Base-by-base conservation (phyloP, 176 grass and related monocot genomes). In the Ampelocalamus luodianensis region DNA sequence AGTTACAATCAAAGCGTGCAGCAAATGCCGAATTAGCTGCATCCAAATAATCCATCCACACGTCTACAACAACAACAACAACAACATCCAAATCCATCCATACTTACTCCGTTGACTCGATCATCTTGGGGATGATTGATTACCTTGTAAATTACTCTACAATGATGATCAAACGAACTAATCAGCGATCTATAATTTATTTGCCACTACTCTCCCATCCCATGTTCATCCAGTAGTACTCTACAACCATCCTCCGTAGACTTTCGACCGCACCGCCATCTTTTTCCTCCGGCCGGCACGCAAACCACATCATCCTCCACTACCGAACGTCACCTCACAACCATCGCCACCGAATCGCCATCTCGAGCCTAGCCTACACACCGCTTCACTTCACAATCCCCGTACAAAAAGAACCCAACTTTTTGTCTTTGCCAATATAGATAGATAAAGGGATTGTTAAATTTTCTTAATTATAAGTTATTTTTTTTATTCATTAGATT, bases 231-330 rank as follows among this genome's bases (percentile, higher is more conserved):
- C 58, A 24, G 12, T 4, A 13, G 38, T 46, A 23, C 11, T 16
- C 54, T 8, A 1, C 32, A 29, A 1, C 2, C 32, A 43, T 43
- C 42, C 56, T 42, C 46, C 43, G 34, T 4, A 9, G 45, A 60
- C 60, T 54, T 89, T n/a, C 43, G 60, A 77, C 61, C 49, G 22
- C 38, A 76, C 34, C 53, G 13, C 70, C 79, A 53, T 42, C 89
- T n/a, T 74, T 45, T 49, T 78, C 79, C 26, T 59, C 26, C 4
- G 59, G 44, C 36, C 38, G 26, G 84, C 66, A 43, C 72, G 69
- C 74, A 26, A 73, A 22, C 74, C n/a, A 37, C 89, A 82, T 87
- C 89, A 87, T 3, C 36, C 27, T 66, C 83, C 83, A 71, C 63
- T 82, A 72, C 56, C 68, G 44, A 37, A 12, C 83, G 36, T 56